Base-by-base conservation (phyloP, 768 basidiomycete species). In the Boletus pseudo-olivaceus region DNA sequence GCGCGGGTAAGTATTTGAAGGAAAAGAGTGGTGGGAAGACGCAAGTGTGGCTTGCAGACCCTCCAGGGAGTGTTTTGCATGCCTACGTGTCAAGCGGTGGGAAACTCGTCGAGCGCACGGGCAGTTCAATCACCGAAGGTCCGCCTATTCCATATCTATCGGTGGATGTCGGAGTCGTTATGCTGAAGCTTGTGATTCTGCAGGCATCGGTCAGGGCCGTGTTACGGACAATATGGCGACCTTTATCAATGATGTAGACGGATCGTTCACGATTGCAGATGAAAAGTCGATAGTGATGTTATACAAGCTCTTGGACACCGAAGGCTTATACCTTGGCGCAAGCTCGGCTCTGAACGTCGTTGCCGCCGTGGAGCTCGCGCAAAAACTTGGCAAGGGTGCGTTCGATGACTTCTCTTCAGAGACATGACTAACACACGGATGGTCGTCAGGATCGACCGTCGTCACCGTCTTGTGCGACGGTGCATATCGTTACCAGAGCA, bases 121-220 rank as follows among this genome's bases (percentile, higher is more conserved):
- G 93, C n/a, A 84, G 90, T 59, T 93, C 90, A 4, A 93, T 96
- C 62, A 94, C 93, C 0, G 93, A 96, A 81, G 93, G 93, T 90
- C 47, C 27, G 71, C 17, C 17, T 55, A 6, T 26, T 37, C 43
- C n/a, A 11, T 27, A 30, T 50, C 27, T 7, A 8, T 38, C 35
- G 1, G 3, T 11, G 26, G 5, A 11, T 19, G 7, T 49, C 44
- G 9, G 8, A 1, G 4, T 27, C 43, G 19, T 23, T 20, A 8
- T 53, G 52, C 37, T 51, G 12, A 55, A 39, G 38, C 14, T 17
- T 46, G 17, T 45, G 26, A n/a, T 47, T 39, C 30, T 17, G 19
- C 54, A 97, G 93, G 94, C 35, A 98, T 99, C 64, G 97, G 97
- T 49, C 97, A 98, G 71, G 97, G 97, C 14, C 87, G 97, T 56